Evolutionary conservation across 768 basidiomycete genomes (phyloP), one percentile per base, ranked within the genome.

Genomic region (Baorangia bicolor): DNA sequence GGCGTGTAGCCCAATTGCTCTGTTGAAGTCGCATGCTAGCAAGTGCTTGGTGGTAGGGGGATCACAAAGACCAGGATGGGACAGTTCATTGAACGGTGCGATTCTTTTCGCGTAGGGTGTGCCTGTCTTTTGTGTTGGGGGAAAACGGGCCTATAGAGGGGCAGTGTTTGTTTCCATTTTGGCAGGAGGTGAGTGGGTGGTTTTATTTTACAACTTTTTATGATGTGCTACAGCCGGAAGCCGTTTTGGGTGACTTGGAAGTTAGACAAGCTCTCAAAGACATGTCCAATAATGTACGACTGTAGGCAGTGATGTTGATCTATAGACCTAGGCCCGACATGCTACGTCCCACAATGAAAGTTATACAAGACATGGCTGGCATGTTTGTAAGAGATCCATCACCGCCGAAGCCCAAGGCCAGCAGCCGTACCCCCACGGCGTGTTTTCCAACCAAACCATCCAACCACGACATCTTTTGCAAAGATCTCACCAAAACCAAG

Each of bases 401-500:
- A 70, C 33, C 60, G 55, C 30, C 62, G 60, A 8, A 73, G 41
- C 33, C 69, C 70, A n/a, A 73, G 57, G 23, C 58, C 51, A 14
- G 69, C 58, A 13, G 62, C 63, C 0, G 45, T 63, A 14, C 60
- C 62, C 30, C 72, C 68, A n/a, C n/a, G 56, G 16, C 60, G 64
- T 2, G 51, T 42, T 60, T 69, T 73, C 76, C 77, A 80, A 35
- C 78, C 78, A 39, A 80, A 67, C 79, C 79, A 80, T 8, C 72
- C 68, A 18, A 89, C 72, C 18, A 90, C 69, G n/a, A 90, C 78
- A 42, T 88, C 82, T 72, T 88, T 89, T 34, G 89, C 93, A 67
- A 94, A 93, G 47, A 96, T 89, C 72, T 96, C 94, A 38, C 93
- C 93, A 67, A 95, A 94, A n/a, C 93, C 93, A 48, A 94, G 83